Conservation (phyloP, 768 basidiomycete genomes). For the Lenzites betulinus region DNA sequence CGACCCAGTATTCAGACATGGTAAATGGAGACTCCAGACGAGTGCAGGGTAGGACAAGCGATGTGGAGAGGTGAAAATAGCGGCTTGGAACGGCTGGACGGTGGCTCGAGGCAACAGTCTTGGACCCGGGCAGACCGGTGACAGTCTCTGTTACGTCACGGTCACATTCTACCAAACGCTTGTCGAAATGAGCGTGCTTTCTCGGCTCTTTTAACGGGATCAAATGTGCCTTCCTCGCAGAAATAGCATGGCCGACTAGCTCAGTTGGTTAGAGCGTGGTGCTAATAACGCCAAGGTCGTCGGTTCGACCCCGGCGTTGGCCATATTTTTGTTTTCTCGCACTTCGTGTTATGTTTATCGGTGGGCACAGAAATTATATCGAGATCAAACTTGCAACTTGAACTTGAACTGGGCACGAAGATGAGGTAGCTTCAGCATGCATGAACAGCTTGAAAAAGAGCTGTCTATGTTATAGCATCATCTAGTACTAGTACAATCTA, state of each 20-base stretch:
- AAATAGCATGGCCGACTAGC: slow-evolving; percentile 81
- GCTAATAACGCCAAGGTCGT: slow-evolving; percentile 53
- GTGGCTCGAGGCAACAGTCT: not conserved
- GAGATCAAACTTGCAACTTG: too few species aligned
- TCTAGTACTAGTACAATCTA: too few species aligned
- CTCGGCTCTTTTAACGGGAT: too few species aligned
- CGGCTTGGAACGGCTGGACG: not conserved
- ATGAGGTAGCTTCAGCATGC: too few species aligned
- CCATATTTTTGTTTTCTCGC: slow-evolving; percentile 12
- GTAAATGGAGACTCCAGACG: not conserved
- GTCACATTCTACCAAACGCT: slow-evolving; percentile 3
- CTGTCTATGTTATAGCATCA: too few species aligned
- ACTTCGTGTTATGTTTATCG: too few species aligned
- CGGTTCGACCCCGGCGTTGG: slow-evolving; percentile 30
- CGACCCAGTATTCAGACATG: slow-evolving; percentile 95
- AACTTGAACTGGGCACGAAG: too few species aligned
- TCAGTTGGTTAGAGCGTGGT: slow-evolving; percentile 94
- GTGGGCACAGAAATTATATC: too few species aligned
- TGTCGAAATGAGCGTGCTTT: too few species aligned
- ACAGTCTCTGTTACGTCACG: not conserved
- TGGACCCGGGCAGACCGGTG: not conserved
- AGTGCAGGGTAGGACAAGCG: not conserved
- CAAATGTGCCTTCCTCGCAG: too few species aligned
- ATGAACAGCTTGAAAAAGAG: too few species aligned
- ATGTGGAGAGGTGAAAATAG: not conserved